These are phyloP conservation scores for Phalaenopsis aphrodite DNA, from an alignment of 106 monocot species.

Conservation along the genomic window DNA sequence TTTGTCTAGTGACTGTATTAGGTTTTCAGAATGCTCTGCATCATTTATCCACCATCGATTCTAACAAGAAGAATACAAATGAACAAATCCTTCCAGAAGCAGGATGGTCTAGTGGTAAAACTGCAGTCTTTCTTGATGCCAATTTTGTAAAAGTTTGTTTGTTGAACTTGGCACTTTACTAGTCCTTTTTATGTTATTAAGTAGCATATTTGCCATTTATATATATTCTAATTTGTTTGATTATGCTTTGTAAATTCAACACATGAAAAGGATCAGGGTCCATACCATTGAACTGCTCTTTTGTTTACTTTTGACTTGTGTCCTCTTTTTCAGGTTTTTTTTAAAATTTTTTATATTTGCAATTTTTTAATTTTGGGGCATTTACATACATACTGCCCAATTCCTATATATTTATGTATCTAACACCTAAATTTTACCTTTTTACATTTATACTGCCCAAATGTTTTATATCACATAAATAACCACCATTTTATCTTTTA, in stretches of 20 bases:
- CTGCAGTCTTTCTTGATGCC: neutral
- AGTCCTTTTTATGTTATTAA: neutral
- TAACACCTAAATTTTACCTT: too few species aligned
- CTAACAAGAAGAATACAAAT: conserved; percentile 1
- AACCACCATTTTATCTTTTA: too few species aligned
- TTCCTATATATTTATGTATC: too few species aligned
- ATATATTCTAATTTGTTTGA: neutral
- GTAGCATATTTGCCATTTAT: neutral
- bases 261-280: neutral
- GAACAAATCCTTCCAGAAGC: neutral
- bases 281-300: neutral
- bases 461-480: too few species aligned
- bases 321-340: neutral
- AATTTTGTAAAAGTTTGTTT: neutral
- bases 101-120: conserved; percentile 3
- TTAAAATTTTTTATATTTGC: neutral
- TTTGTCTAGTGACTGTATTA: neutral
- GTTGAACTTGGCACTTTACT: neutral
- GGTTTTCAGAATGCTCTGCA: conserved; percentile 11
- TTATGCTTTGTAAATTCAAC: neutral
- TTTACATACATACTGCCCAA: too few species aligned
- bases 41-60: neutral
- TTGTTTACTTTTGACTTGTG: neutral
- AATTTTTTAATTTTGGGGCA: neutral
- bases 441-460: too few species aligned